phyloP scores from a whole-genome alignment of 306 rosid species.

The Myrica gale region DNA sequence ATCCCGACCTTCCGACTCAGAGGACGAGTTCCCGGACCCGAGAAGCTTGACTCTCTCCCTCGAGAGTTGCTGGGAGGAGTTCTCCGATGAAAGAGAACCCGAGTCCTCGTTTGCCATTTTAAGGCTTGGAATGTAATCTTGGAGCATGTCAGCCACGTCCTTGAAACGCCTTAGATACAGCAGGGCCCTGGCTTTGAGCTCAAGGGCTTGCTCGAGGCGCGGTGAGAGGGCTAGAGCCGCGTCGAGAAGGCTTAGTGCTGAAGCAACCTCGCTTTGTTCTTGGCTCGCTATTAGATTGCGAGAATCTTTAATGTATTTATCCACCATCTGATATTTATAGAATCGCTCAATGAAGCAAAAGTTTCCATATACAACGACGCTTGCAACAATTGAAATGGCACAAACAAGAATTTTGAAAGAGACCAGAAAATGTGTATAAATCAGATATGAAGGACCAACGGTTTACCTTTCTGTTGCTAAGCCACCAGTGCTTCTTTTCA shows the following conservation, averaged over 20 bases:
- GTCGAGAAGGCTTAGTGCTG: slow-evolving; percentile 71
- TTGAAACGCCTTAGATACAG: slow-evolving; percentile 74
- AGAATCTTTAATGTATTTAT: slow-evolving; percentile 72
- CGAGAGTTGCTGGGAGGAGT: slow-evolving; percentile 55
- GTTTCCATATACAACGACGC: not conserved
- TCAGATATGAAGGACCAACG: not conserved
- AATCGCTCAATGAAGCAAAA: no score
- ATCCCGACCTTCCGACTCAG: slow-evolving; percentile 43
- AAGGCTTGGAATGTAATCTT: slow-evolving; percentile 89
- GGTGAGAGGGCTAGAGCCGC: slow-evolving; percentile 82
- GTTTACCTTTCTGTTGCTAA: slow-evolving; percentile 71
- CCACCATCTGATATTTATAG: slow-evolving; percentile 57
- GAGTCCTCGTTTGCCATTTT: slow-evolving; percentile 65
- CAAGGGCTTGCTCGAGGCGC: slow-evolving; percentile 69
- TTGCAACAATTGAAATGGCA: not conserved
- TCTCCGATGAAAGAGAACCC: slow-evolving; percentile 46
- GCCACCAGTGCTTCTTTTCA: slow-evolving; percentile 98
- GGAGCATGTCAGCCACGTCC: slow-evolving; percentile 92
- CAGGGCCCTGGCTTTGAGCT: slow-evolving; percentile 77
- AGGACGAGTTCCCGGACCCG: slow-evolving; percentile 31
- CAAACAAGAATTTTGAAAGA: not conserved
- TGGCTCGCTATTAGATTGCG: slow-evolving; percentile 63
- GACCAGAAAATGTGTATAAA: not conserved
- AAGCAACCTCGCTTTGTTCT: slow-evolving; percentile 59
- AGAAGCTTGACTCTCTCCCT: slow-evolving; percentile 81